Conservation (phyloP, 2,329 filamentous ascomycete genomes). For the Coniochaeta sp. region DNA sequence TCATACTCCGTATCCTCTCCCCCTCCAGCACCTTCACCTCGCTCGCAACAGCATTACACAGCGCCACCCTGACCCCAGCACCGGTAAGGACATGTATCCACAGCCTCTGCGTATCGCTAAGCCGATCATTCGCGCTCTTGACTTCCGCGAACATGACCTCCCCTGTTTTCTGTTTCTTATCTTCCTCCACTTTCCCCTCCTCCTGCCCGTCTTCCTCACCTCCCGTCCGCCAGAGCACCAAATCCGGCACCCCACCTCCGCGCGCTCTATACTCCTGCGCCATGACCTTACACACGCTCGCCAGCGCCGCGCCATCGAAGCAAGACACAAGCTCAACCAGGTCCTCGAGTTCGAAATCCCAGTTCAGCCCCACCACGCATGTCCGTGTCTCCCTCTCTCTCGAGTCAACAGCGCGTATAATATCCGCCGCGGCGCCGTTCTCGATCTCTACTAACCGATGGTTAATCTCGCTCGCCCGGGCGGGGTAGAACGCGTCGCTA, state of each 20-base stretch:
- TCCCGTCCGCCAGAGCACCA: constrained; percentile 72
- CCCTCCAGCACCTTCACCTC: constrained; percentile 38
- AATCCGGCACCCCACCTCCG: constrained; percentile 82
- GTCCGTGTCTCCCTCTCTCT: constrained; percentile 64
- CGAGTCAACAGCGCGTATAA: constrained; percentile 64
- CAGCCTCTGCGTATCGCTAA: constrained; percentile 91
- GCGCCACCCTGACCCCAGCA: constrained; percentile 77
- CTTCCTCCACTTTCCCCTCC: constrained; percentile 15
- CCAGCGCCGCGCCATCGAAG: constrained; percentile 74
- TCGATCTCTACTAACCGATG: constrained; percentile 77
- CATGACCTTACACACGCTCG: constrained; percentile 84
- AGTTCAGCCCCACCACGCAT: constrained; percentile 86
- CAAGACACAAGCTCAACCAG: constrained; percentile 70
- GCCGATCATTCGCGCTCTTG: constrained; percentile 80
- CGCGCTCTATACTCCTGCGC: constrained; percentile 88
- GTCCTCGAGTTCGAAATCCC: constrained; percentile 77
- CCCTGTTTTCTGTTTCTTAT: too few relatives aligned
- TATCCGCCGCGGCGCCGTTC: constrained; percentile 65
- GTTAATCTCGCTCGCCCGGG: constrained; percentile 84
- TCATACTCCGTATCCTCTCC: constrained; percentile 4
- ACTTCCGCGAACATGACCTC: constrained; percentile 74
- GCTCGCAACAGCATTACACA: constrained; percentile 59
- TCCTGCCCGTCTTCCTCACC: constrained; percentile 11
- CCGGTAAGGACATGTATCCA: constrained; percentile 93
- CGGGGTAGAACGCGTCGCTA: constrained; percentile 85